phyloP scores from a whole-genome alignment of 2,329 filamentous ascomycete species.

The Stachybotrys chlorohalonatus region DNA sequence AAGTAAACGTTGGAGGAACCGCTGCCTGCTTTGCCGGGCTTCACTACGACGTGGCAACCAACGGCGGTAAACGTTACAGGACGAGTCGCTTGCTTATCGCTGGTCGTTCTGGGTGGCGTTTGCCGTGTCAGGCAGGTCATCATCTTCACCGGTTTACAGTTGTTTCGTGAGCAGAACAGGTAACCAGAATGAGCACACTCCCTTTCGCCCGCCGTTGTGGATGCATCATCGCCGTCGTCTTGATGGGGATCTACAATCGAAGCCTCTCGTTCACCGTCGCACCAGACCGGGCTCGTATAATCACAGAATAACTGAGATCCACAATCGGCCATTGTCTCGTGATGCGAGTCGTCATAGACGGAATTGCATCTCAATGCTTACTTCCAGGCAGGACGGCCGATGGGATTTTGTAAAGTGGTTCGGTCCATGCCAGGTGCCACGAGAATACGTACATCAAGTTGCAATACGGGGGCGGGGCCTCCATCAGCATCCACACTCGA shows the following conservation, averaged over 20 bases:
- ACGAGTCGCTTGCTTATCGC: not conserved
- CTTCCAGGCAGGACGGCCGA: too few relatives aligned
- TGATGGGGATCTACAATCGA: not conserved
- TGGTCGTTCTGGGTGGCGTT: not conserved
- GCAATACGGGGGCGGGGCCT: too few relatives aligned
- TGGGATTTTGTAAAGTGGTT: too few relatives aligned
- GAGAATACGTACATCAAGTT: too few relatives aligned
- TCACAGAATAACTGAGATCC: not conserved
- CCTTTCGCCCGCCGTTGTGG: not conserved
- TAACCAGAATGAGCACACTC: not conserved
- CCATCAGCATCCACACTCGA: too few relatives aligned
- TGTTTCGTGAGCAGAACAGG: not conserved
- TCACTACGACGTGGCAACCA: not conserved
- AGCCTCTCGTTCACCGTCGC: not conserved
- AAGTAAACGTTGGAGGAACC: too few relatives aligned
- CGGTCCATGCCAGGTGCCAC: too few relatives aligned
- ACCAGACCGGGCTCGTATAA: not conserved
- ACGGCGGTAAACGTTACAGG: not conserved
- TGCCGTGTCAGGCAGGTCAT: not conserved
- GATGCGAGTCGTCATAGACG: not conserved
- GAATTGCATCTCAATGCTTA: not conserved
- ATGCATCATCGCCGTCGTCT: not conserved
- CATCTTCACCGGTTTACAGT: not conserved
- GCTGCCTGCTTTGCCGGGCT: too few relatives aligned
- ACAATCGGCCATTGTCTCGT: not conserved